Base-by-base conservation (phyloP, 1,284 basidiomycete species). In the Heterobasidion parviporum region DNA sequence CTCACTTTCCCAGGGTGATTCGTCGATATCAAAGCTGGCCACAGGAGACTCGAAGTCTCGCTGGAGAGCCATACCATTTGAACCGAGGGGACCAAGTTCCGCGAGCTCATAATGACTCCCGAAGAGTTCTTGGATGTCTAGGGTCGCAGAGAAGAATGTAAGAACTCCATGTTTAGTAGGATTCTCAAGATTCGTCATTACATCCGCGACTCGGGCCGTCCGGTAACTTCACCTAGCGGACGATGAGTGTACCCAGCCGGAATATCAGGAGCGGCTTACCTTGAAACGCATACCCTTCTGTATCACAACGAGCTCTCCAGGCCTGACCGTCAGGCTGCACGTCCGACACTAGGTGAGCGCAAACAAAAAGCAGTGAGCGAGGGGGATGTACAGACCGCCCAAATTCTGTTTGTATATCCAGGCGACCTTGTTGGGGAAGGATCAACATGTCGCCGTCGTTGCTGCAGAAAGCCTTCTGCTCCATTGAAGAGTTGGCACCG, bases 391-490 rank as follows among this genome's bases (percentile, higher is more conserved):
- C 12, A 35, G 4, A 82, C 78, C 75, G 79, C 56, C 85, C 85
- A 59, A 85, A 79, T 68, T 89, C 85, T 5, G 85, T 87, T 67
- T 83, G 82, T 52, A 89, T 78, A 64, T 86, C 81, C 59, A 88
- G 67, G 32, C 82, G 73, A 10, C 84, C 85, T 62, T 80, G 75
- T 65, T 85, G 79, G 4, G 85, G 85, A 7, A 87, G 70, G 61
- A 89, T 81, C 61, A 87, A 68, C 70, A 87, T 77, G 67, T 87
- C 84, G 5, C 85, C 85, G 62, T 87, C 85, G 49, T 76, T 81
- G 63, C 85, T 85, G 64, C 79, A 79, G 66, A 87, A 83, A 9
- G 84, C 83, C 61, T 73, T 77, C 54, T 79, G 81, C 38, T 72
- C 76, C 86, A 89, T 89, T 9, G 79, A 80, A 48, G 74, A 65